Conservation (phyloP, 805 yeast species). For the Nakazawaea wyomingensis region DNA sequence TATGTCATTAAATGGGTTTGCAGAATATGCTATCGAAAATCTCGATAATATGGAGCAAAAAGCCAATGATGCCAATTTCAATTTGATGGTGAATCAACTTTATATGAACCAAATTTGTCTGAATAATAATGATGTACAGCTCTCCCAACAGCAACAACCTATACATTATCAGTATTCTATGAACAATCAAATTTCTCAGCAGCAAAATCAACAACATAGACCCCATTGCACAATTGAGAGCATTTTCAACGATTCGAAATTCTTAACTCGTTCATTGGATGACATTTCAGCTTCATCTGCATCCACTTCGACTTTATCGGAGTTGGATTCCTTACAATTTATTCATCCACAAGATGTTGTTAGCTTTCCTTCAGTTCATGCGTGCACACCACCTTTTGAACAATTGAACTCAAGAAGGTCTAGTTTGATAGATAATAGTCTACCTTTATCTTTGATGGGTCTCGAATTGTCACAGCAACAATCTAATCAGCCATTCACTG, state of each 20-base stretch:
- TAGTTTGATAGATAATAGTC: constrained; percentile 6
- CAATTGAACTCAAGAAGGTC: constrained; percentile 5
- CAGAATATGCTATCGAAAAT: background rate
- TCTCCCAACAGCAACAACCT: background rate
- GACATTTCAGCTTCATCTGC: constrained; percentile 5
- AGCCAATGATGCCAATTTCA: background rate
- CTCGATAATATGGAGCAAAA: background rate
- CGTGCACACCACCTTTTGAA: constrained; percentile 25
- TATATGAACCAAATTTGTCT: constrained; percentile 6
- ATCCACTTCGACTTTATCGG: constrained; percentile 8
- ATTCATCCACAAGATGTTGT: constrained; percentile 13
- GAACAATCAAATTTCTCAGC: background rate
- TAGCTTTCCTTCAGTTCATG: constrained; percentile 25
- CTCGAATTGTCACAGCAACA: constrained; percentile 20
- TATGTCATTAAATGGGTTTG: background rate
- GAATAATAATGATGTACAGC: background rate
- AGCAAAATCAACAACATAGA: background rate
- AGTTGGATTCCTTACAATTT: constrained; percentile 11
- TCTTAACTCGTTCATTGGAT: constrained; percentile 8
- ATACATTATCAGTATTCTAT: constrained; percentile 3
- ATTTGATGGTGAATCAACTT: constrained; percentile 4
- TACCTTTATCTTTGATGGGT: constrained; percentile 10
- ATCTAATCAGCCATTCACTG: constrained; percentile 14
- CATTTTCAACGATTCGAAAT: background rate
- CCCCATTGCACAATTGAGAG: background rate